Base-by-base conservation (phyloP, 2,329 filamentous ascomycete species). In the Aspergillus sp. region DNA sequence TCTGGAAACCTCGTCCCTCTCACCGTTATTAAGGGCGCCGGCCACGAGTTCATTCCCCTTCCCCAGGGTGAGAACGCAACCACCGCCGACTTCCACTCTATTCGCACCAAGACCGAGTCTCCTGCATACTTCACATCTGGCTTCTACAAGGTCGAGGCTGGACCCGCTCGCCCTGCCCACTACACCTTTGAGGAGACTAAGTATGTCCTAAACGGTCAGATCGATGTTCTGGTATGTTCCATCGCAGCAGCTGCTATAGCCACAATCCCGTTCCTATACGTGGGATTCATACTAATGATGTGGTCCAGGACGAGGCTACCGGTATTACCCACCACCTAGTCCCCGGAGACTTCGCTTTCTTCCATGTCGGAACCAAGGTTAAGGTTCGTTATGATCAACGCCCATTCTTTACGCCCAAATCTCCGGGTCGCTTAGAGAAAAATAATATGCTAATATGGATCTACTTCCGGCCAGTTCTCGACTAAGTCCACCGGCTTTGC, bases 111-210 rank as follows among this genome's bases (percentile, higher is more conserved):
- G 34, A 48, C 42, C 4, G 39, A 45, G 14, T 43, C 43, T 5
- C 44, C 45, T n/a, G 34, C 47, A 3, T 17, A 42, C 32, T 29
- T 48, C 10, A 48, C 45, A n/a, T 45, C 47, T 1, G 42, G 44
- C 8, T 47, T 49, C 30, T 49, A 49, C 24, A 48, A 47, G 40
- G 44, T 49, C 19, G 47, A 44, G 30, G 41, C 44, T 16, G 47
- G 47, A 3, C 40, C 45, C 17, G 32, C 42, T 27, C 22, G 47
- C 33, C 44, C 42, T 7, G 47, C 40, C 2, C 41, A 36, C 27
- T 49, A 49, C 24, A 44, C 25, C 8, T 49, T 43, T 12, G 47
- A 48, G 29, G 45, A 49, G 38, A 43, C 47, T 2, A 49, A 49
- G 17, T 49, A 49, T 39, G 42, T 48, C 4, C 39, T 49, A 5